Conservation (phyloP, 169 alveolate species). For the Plasmodium adleri region DNA sequence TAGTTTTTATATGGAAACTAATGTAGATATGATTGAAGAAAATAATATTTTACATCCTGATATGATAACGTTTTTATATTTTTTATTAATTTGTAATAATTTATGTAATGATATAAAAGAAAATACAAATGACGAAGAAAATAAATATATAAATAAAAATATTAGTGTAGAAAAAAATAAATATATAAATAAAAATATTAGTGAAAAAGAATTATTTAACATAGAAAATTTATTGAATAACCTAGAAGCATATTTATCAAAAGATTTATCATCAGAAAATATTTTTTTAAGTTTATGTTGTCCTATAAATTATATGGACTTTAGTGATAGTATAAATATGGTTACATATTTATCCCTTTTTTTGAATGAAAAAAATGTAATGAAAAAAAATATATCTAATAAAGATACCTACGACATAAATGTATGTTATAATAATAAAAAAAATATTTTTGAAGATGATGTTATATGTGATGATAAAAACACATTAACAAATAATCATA, state of each 20-base stretch:
- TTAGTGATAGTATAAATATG: constrained; percentile 35
- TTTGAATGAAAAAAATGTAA: background rate
- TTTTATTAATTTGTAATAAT: constrained; percentile 40
- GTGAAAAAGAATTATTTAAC: background rate
- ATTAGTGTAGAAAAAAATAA: background rate
- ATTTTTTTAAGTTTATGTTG: constrained; percentile 52
- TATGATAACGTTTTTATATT: constrained; percentile 39
- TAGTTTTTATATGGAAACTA: background rate
- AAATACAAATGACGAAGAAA: background rate
- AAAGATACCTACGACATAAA: too few relatives aligned
- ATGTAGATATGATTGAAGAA: constrained; percentile 16
- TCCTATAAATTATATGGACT: constrained; percentile 43
- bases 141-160: background rate
- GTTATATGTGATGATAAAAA: background rate
- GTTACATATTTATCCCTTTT: constrained; percentile 12
- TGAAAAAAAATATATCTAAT: background rate
- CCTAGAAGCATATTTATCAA: constrained; percentile 14
- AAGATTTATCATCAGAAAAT: constrained; percentile 22
- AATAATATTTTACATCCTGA: constrained; percentile 2
- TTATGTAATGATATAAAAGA: background rate
- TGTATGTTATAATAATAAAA: background rate
- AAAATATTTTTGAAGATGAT: background rate
- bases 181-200: too few relatives aligned
- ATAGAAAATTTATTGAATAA: background rate
- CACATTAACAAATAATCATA: background rate